These are phyloP conservation scores for Sporothrix brasiliensis DNA, from an alignment of 2,329 filamentous ascomycete species.

Conservation along the genomic window DNA sequence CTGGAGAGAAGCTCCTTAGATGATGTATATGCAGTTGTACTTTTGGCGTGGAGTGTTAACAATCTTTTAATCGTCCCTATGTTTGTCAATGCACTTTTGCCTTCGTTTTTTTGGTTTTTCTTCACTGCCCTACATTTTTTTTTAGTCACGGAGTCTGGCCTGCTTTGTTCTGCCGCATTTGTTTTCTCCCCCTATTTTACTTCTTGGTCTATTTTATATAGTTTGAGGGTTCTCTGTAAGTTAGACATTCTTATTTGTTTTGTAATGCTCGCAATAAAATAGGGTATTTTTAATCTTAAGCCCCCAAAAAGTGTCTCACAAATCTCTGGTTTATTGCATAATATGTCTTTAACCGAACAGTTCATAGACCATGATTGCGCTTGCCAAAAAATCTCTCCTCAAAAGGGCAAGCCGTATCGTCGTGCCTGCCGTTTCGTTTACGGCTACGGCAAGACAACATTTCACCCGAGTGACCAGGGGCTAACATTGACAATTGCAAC, in stretches of 20 bases:
- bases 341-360: not conserved
- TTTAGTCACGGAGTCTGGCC: conserved; percentile 18
- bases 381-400: conserved; percentile 6
- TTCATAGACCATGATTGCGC: not conserved
- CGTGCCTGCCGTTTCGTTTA: not conserved
- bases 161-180: conserved; percentile 11
- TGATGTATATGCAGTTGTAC: not conserved
- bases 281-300: not conserved
- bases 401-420: not conserved
- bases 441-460: not conserved
- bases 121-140: not conserved
- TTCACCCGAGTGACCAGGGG: not conserved
- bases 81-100: not conserved
- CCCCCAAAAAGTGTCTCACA: not conserved
- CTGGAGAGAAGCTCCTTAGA: not conserved
- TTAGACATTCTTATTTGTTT: conserved; percentile 2
- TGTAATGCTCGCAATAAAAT: not conserved
- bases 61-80: not conserved
- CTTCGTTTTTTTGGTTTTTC: not conserved
- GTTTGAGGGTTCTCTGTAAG: not conserved
- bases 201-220: not conserved
- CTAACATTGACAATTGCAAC: not conserved
- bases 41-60: not conserved
- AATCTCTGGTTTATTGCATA: not conserved
- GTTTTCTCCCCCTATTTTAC: not conserved